Evolutionary conservation across 805 yeast species (phyloP).

Genomic region (Lipomyces spencermartinsiae): DNA sequence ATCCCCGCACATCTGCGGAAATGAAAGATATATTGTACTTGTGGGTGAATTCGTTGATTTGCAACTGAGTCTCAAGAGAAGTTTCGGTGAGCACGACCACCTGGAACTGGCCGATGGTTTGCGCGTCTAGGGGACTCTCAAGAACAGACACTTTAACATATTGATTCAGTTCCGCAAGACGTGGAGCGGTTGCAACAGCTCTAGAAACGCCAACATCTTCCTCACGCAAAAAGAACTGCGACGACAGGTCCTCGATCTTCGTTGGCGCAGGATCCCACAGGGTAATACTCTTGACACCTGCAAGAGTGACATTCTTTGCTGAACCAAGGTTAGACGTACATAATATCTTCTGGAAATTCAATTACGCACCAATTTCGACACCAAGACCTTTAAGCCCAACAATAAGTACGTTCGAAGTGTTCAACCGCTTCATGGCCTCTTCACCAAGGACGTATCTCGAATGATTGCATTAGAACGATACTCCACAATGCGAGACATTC

Average conservation of each 20-base stretch:
- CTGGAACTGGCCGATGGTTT: conserved; percentile 64
- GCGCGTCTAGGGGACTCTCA: conserved; percentile 59
- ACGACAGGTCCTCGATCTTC: conserved; percentile 72
- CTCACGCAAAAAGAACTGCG: conserved; percentile 79
- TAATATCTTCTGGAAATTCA: not conserved
- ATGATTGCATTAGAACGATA: not conserved
- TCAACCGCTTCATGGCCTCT: conserved; percentile 98
- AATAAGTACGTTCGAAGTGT: conserved; percentile 86
- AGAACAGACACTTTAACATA: conserved; percentile 86
- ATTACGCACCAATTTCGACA: conserved; percentile 69
- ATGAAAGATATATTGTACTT: conserved; percentile 76
- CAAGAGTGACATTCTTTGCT: conserved; percentile 90
- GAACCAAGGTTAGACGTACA: not conserved
- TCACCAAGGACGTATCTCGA: conserved; percentile 81
- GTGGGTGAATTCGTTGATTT: conserved; percentile 78
- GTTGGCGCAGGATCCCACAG: conserved; percentile 81
- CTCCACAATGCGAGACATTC: not conserved
- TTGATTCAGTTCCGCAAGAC: conserved; percentile 80
- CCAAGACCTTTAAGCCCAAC: conserved; percentile 94
- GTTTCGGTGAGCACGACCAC: conserved; percentile 84
- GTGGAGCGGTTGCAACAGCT: conserved; percentile 71
- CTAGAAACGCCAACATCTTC: conserved; percentile 78
- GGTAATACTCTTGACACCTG: conserved; percentile 93
- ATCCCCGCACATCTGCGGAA: conserved; percentile 80
- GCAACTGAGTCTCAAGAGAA: conserved; percentile 73